Evolutionary conservation across 2,329 filamentous ascomycete species (phyloP).

Genomic region (Nemania sp.): DNA sequence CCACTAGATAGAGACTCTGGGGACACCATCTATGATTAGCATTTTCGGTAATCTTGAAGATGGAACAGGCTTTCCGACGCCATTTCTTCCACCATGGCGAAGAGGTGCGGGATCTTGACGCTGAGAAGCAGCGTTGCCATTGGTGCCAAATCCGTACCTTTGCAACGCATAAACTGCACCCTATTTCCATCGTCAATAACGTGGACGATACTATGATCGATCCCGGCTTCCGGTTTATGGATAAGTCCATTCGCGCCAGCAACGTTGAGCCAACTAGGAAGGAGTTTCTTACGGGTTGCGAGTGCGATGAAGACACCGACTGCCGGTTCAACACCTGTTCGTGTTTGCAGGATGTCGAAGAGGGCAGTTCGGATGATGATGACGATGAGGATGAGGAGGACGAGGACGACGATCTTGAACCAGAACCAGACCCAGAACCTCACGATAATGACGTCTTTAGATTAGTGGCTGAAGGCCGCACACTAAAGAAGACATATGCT

Average conservation of each 20-base stretch:
- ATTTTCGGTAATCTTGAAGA: constrained; percentile 43
- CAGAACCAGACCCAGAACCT: background rate
- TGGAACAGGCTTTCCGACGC: constrained; percentile 60
- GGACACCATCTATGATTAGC: constrained; percentile 23
- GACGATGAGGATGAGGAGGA: background rate
- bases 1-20: constrained; percentile 15
- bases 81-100: constrained; percentile 66
- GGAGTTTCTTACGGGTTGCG: constrained; percentile 76
- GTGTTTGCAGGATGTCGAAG: constrained; percentile 70
- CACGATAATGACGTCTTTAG: background rate
- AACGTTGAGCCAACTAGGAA: constrained; percentile 70
- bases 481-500: constrained; percentile 63
- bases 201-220: constrained; percentile 69
- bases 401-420: constrained; percentile 45
- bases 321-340: constrained; percentile 77
- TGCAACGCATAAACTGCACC: constrained; percentile 59
- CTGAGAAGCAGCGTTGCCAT: constrained; percentile 64
- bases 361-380: constrained; percentile 62
- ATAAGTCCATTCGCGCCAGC: constrained; percentile 67
- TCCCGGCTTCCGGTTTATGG: constrained; percentile 75
- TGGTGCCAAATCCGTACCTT: constrained; percentile 72
- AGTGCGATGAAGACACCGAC: constrained; percentile 69
- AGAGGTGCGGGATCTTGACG: constrained; percentile 53
- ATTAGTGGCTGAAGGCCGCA: too few relatives aligned
- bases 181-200: constrained; percentile 74